Percentiles rank a stretch among this genome's conserved stretches.
Evolutionary conservation across 768 basidiomycete genomes (phyloP).

Genomic region (Tulasnella sp.): DNA sequence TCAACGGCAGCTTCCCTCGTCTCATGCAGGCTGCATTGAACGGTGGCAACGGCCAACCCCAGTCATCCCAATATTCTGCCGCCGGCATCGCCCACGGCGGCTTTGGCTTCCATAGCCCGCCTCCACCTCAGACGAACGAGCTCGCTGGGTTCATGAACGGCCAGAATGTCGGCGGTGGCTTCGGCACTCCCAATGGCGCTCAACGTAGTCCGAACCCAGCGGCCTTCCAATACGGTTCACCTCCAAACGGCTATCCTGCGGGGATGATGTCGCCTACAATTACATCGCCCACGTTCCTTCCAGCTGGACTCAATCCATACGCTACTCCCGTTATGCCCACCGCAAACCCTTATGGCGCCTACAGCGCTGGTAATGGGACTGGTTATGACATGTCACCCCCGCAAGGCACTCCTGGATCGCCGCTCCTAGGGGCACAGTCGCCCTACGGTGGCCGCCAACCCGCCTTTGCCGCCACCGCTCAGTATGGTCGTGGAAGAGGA

Average conservation of each 20-base stretch:
- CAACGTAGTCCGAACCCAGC: not conserved
- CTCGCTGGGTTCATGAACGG: not conserved
- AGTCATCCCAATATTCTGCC: not conserved
- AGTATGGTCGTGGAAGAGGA: not conserved
- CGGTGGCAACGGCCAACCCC: not conserved
- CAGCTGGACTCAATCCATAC: not conserved
- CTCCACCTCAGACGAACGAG: constrained; percentile 1
- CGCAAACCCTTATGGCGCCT: not conserved
- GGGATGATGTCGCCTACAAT: constrained; percentile 11
- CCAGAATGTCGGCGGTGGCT: not conserved
- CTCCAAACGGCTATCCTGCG: not conserved
- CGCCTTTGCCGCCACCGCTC: not conserved
- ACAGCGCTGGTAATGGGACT: not conserved
- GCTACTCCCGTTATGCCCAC: not conserved
- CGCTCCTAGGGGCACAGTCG: not conserved
- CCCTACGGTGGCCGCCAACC: not conserved
- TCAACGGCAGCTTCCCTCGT: constrained; percentile 7
- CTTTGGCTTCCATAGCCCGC: not conserved
- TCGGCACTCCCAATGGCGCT: not conserved
- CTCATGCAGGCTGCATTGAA: not conserved
- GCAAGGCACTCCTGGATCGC: too few relatives aligned
- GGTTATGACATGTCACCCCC: constrained; percentile 8
- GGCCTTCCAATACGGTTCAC: constrained; percentile 3
- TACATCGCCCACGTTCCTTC: constrained; percentile 4
- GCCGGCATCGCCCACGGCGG: not conserved